Evolutionary conservation across 2,329 filamentous ascomycete species (phyloP), one percentile per base, ranked within the genome.

Genomic region (Fusarium metavorans): DNA sequence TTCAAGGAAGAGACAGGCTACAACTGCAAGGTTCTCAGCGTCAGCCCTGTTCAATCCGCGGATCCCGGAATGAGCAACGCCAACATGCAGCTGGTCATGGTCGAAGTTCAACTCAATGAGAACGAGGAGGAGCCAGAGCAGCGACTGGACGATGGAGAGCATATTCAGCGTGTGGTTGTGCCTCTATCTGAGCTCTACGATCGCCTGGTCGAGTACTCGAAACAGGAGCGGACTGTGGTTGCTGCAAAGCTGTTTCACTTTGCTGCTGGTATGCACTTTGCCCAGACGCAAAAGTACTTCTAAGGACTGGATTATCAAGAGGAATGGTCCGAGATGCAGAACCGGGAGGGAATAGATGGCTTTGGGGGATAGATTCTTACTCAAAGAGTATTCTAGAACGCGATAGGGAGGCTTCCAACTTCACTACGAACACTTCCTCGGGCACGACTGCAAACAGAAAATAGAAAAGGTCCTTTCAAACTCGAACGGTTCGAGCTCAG

Each of bases 221-320:
- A 79, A 61, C 65, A 72, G 25, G 72, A 76, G 23, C 67, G 77
- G 3, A 77, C 74, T 27, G 63, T 79, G 18, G 73, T 79, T 4
- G 77, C 77, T 10, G 77, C 77, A 37, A 79, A 79, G 59, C 68
- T 79, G 16, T 79, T 79, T 27, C 77, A 79, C 50, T 79, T 79
- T 68, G 77, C 77, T 10, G 77, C 77, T 32, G 77, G 77, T 11
- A 79, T 79, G 77, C 74, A 79, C 58, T 79, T 79, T 70, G 77
- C 77, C 0, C 68, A 79, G 56, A 79, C 77, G 32, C 77, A 79
- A 37, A 79, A 79, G 64, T 79, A 79, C 16, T 79, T 77, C 6
- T 75, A 70, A 48, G 6, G 43, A 8, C 6, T 13, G 18, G 18
- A 10, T 18, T 18, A 7, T 2, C 7, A 39, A 5, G 37, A 41